Base-by-base conservation (phyloP, 768 basidiomycete species). In the Hemileccinum rubropunctum region DNA sequence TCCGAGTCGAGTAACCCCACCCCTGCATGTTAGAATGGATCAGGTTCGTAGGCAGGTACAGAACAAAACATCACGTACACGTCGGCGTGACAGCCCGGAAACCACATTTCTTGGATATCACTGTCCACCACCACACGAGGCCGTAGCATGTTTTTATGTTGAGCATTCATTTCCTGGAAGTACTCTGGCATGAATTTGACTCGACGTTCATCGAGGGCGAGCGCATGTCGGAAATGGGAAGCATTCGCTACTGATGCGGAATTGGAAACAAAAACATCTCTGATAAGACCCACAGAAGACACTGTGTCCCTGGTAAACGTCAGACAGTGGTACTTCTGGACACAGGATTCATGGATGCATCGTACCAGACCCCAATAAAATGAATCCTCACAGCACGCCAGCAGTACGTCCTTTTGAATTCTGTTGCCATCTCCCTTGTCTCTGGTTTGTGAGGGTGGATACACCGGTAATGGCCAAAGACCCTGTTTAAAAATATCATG, bases 331-430 rank as follows among this genome's bases (percentile, higher is more conserved):
- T 11, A 6, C 7, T 2, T 3, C 10, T 12, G 26, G n/a, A 10
- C 23, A 23, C 23, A 10, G 10, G 37, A 30, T 12, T n/a, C 7
- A 26, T 26, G 14, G 23, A 35, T 15, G 12, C 11, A 14, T 3
- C 37, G 6, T 50, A 69, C 68, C 68, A 69, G 10, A 52, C 63
- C 7, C 68, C 68, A 2, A 67, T 40, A 38, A 67, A 70, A 46
- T 70, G 66, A 1, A 68, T 52, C 13, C 50, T 30, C 27, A 65
- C 60, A 33, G 54, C 23, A 5, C 21, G 3, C 21, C 60, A 35
- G 10, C 58, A 68, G 46, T 66, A 68, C 0, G 60, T 62, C 6
- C 42, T 41, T 48, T 65, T 68, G 62, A 68, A 68, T 15, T 28
- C 45, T 5, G 33, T 34, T 38, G 51, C 51, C 58, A 59, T 13